Conservation (phyloP, 2,329 filamentous ascomycete species). For the Fusarium liriodendri region DNA sequence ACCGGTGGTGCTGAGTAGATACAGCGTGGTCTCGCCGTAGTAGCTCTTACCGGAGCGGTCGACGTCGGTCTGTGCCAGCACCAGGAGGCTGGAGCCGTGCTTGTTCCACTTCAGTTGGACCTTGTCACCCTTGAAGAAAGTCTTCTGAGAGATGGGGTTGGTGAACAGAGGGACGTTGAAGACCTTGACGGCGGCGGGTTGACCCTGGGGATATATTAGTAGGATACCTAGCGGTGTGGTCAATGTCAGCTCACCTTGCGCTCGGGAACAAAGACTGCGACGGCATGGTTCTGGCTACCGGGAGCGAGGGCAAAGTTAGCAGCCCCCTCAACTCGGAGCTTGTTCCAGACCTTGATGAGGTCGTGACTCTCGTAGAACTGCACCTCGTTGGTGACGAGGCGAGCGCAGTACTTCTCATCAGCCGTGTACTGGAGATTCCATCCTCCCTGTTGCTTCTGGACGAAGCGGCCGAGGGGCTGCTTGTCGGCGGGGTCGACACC, state of each 20-base stretch:
- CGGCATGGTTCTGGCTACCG: constrained; percentile 83
- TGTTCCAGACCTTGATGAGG: constrained; percentile 91
- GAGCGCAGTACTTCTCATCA: constrained; percentile 93
- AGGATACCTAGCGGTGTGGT: not conserved
- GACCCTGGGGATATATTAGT: constrained; percentile 68
- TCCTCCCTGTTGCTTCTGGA: constrained; percentile 94
- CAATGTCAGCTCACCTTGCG: constrained; percentile 74
- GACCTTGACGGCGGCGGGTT: constrained; percentile 93
- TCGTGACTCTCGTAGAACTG: constrained; percentile 95
- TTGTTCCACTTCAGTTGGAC: constrained; percentile 99
- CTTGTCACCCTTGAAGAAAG: constrained; percentile 99
- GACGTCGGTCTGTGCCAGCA: constrained; percentile 96
- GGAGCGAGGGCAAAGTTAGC: constrained; percentile 90
- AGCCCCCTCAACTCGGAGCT: constrained; percentile 91
- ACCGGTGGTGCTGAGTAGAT: constrained; percentile 91
- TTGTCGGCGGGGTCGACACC: constrained; percentile 71
- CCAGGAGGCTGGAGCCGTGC: constrained; percentile 88
- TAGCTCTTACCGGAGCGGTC: constrained; percentile 99
- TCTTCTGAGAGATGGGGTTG: constrained; percentile 91
- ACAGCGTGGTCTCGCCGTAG: constrained; percentile 97
- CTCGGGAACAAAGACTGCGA: constrained; percentile 95
- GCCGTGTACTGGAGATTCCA: constrained; percentile 98
- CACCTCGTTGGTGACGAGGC: constrained; percentile 95
- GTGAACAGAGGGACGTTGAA: constrained; percentile 92
- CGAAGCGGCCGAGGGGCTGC: constrained; percentile 85